phyloP scores from a whole-genome alignment of 805 yeast species.

The Clavispora vitiphila region DNA sequence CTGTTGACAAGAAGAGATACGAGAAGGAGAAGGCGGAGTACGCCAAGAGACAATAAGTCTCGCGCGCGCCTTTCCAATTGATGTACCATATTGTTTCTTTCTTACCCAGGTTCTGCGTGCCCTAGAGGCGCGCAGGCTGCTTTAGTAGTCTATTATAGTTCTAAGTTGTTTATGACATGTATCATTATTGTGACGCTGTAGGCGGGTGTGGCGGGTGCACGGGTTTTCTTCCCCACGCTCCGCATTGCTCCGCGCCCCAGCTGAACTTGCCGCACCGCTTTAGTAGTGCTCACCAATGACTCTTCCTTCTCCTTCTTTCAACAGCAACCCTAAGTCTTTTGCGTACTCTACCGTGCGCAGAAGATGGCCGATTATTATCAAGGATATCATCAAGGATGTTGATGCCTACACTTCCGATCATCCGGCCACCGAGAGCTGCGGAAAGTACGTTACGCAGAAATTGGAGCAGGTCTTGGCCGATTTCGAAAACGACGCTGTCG shows the following conservation, averaged over 20 bases:
- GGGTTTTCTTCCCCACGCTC: neutral
- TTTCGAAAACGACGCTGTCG: slow-evolving; percentile 33
- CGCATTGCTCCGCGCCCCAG: too few species aligned
- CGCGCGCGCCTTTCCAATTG: slow-evolving; percentile 1
- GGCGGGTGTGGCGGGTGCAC: neutral
- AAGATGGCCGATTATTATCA: slow-evolving; percentile 85
- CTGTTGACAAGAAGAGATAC: slow-evolving; percentile 94
- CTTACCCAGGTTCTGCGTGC: neutral
- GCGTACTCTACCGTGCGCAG: slow-evolving; percentile 72
- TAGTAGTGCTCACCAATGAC: slow-evolving; percentile 33
- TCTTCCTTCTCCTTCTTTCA: slow-evolving; percentile 51
- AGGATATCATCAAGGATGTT: slow-evolving; percentile 63
- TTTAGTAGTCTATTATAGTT: slow-evolving; percentile 2
- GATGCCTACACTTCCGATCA: slow-evolving; percentile 15
- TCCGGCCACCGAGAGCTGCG: slow-evolving; percentile 38
- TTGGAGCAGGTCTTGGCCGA: slow-evolving; percentile 42
- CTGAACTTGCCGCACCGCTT: too few species aligned
- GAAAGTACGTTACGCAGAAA: slow-evolving; percentile 37
- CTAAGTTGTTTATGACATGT: slow-evolving; percentile 4
- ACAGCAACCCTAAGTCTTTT: slow-evolving; percentile 70
- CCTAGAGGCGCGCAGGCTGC: neutral
- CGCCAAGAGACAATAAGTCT: slow-evolving; percentile 36
- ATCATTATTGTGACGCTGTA: slow-evolving; percentile 1
- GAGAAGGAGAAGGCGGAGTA: slow-evolving; percentile 93
- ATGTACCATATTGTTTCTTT: slow-evolving; percentile 3